Evolutionary conservation across 2,329 filamentous ascomycete genomes (phyloP).

Genomic region (Venturiaceae sp.): DNA sequence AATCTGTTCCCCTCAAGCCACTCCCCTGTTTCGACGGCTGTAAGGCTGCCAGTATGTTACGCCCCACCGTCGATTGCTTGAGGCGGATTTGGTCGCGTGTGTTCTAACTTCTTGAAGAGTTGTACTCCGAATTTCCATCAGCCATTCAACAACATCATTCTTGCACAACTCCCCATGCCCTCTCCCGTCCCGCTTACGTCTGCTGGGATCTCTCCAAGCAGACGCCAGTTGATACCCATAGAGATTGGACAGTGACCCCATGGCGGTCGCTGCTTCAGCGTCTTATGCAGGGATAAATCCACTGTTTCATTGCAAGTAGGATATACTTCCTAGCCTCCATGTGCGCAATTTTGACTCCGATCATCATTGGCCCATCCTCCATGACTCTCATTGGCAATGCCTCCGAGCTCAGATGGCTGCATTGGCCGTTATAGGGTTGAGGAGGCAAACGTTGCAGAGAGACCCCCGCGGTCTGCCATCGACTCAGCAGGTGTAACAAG

Average conservation of each 20-base stretch:
- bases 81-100: no score
- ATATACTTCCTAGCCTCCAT: background rate
- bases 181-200: background rate
- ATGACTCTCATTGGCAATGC: background rate
- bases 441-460: background rate
- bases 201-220: background rate
- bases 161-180: background rate
- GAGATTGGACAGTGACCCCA: background rate
- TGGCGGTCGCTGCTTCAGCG: constrained; percentile 2
- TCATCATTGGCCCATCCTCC: background rate
- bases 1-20: background rate
- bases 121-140: background rate
- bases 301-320: background rate
- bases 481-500: constrained; percentile 2
- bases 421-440: background rate
- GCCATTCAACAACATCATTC: background rate
- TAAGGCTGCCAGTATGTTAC: background rate
- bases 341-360: background rate
- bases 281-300: background rate
- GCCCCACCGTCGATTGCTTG: no score
- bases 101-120: no score
- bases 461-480: background rate
- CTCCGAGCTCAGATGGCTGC: background rate
- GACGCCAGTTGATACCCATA: background rate
- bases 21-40: background rate